phyloP scores from a whole-genome alignment of 2,329 filamentous ascomycete genomes.

The Clarireedia monteithiana region DNA sequence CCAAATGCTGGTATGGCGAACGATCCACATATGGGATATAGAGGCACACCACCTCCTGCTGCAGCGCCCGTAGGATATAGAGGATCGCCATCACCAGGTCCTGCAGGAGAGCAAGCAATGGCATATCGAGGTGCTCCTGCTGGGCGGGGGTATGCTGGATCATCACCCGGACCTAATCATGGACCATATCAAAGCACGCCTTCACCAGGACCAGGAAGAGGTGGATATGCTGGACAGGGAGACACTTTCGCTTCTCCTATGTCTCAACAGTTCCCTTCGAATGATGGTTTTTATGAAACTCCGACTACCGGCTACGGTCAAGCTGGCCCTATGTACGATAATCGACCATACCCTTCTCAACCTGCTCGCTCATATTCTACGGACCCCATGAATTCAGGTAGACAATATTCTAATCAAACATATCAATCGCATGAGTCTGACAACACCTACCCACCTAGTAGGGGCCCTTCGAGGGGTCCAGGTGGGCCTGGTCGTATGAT shows the following conservation, averaged over 20 bases:
- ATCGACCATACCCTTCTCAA: constrained; percentile 15
- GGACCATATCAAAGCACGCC: constrained; percentile 9
- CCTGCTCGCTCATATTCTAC: constrained; percentile 20
- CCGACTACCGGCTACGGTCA: constrained; percentile 9
- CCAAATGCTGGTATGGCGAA: constrained; percentile 4
- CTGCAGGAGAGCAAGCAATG: constrained; percentile 4
- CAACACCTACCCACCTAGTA: neutral
- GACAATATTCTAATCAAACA: constrained; percentile 3
- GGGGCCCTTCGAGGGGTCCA: constrained; percentile 16
- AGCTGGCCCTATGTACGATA: constrained; percentile 11
- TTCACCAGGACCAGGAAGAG: constrained; percentile 10
- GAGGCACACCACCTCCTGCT: constrained; percentile 1
- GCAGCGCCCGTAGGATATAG: constrained; percentile 4
- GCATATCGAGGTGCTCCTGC: constrained; percentile 12
- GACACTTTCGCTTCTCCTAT: constrained; percentile 1
- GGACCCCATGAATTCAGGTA: constrained; percentile 12
- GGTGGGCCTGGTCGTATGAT: constrained; percentile 16
- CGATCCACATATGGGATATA: constrained; percentile 9
- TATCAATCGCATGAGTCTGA: constrained; percentile 5
- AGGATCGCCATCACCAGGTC: constrained; percentile 9
- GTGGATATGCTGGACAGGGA: constrained; percentile 10
- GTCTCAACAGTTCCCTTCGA: constrained; percentile 17
- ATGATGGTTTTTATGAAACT: constrained; percentile 8
- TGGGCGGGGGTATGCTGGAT: neutral
- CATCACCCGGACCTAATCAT: constrained; percentile 6